A percentile compares a stretch with the other conserved stretches of the same genome.
Evolutionary conservation across 257 asterid genomes (phyloP).

Genomic region (Capsicum rhomboideum): DNA sequence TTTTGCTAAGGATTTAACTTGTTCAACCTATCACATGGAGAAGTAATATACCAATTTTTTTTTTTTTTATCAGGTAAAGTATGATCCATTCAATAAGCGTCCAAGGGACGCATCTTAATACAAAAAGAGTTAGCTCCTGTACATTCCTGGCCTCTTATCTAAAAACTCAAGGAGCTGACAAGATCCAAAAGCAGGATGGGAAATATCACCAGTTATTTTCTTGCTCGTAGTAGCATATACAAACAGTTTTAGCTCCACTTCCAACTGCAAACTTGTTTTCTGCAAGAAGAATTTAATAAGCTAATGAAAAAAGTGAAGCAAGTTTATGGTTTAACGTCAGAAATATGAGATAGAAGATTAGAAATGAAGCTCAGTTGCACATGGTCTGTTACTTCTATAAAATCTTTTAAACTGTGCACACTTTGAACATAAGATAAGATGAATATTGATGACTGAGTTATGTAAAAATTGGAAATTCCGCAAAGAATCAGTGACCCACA

Average conservation of each 20-base stretch:
- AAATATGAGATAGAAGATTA: not conserved
- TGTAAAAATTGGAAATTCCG: not conserved
- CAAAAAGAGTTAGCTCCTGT: not conserved
- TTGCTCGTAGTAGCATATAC: constrained; percentile 97
- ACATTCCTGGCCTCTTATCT: not conserved
- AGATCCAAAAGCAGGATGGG: not conserved
- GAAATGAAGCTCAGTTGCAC: not conserved
- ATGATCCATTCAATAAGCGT: not conserved
- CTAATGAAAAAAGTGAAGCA: constrained; percentile 7
- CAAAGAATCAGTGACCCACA: not conserved
- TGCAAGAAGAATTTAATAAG: constrained; percentile 21
- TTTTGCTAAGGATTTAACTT: not conserved
- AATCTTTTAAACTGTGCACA: not conserved
- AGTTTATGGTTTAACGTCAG: not conserved
- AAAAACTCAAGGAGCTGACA: not conserved
- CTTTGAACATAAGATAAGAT: not conserved
- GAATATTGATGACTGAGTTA: not conserved
- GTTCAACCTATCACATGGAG: not conserved
- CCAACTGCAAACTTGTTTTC: constrained; percentile 99
- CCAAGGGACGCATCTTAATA: not conserved
- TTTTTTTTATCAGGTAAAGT: constrained; percentile 30
- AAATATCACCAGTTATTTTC: constrained; percentile 84
- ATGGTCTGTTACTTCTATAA: not conserved
- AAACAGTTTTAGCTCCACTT: constrained; percentile 99
- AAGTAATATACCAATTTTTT: constrained; percentile 61